Conservation (phyloP, 306 rosid species). For the Astragalus glycyphyllos region DNA sequence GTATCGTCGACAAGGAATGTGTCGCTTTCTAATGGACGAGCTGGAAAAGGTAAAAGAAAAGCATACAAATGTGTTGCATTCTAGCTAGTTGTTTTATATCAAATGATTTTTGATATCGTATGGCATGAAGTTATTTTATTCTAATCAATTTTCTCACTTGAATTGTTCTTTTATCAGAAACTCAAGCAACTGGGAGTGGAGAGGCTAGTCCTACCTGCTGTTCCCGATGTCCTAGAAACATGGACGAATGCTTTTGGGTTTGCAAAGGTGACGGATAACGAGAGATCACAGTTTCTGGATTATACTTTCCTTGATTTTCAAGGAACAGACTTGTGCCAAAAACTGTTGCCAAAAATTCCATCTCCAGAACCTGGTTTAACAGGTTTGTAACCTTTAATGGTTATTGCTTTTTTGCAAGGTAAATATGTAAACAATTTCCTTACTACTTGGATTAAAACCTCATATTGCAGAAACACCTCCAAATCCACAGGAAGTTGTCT, state of each 20-base stretch:
- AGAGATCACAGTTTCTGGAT: slow-evolving; percentile 68
- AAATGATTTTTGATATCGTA: not conserved
- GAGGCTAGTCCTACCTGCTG: slow-evolving; percentile 84
- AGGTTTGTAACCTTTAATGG: slow-evolving; percentile 50
- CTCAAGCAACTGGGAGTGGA: slow-evolving; percentile 77
- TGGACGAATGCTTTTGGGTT: slow-evolving; percentile 87
- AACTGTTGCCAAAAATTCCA: slow-evolving; percentile 51
- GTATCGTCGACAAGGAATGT: slow-evolving; percentile 87
- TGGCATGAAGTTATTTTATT: not conserved
- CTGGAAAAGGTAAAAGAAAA: slow-evolving; percentile 73
- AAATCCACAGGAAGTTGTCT: slow-evolving; percentile 32
- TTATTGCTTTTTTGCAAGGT: not conserved
- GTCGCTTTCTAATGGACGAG: slow-evolving; percentile 74
- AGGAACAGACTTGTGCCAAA: slow-evolving; percentile 82
- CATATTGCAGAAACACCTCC: slow-evolving; percentile 46
- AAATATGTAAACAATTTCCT: not conserved
- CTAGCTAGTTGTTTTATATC: slow-evolving; percentile 1
- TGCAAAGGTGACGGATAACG: slow-evolving; percentile 56
- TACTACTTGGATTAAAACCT: slow-evolving; percentile 14
- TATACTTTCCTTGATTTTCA: slow-evolving; percentile 76
- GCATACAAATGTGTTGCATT: not conserved
- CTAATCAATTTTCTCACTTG: slow-evolving; percentile 21
- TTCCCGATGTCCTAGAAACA: slow-evolving; percentile 66
- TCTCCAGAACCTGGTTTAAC: slow-evolving; percentile 43
- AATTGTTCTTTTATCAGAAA: slow-evolving; percentile 50